phyloP scores from a whole-genome alignment of 331 rosid genomes.

The Pyracantha coccinea region DNA sequence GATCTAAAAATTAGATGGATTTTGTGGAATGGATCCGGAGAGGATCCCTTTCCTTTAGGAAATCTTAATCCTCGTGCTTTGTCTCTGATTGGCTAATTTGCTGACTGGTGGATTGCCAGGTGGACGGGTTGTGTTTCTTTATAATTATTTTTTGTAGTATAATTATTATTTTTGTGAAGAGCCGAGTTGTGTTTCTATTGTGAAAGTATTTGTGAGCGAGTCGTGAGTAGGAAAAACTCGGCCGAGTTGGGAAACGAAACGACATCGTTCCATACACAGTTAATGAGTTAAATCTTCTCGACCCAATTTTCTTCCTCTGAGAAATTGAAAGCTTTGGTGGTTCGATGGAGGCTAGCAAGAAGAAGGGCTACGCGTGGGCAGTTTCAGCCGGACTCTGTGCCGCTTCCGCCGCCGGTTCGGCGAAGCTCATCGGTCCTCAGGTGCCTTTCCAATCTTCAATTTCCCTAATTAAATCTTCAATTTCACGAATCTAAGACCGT shows the following conservation, averaged over 20 bases:
- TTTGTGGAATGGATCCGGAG: rapidly evolving
- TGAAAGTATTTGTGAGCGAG: background rate
- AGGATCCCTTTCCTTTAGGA: no score
- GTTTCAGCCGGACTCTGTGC: constrained; percentile 73
- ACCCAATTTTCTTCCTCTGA: background rate
- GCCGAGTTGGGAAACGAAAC: background rate
- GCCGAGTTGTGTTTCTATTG: no score
- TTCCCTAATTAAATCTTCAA: background rate
- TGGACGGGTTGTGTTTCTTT: no score
- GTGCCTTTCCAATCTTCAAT: constrained; percentile 9
- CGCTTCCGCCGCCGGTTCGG: constrained; percentile 78
- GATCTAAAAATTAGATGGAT: rapidly evolving
- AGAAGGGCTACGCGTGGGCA: constrained; percentile 70
- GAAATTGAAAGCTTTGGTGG: background rate
- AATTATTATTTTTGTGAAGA: no score
- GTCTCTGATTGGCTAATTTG: no score
- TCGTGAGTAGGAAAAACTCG: background rate
- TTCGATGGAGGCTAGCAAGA: constrained; percentile 29
- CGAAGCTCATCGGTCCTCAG: constrained; percentile 53
- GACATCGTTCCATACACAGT: background rate
- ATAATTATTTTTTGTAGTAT: no score
- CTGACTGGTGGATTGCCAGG: no score
- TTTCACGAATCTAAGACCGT: background rate
- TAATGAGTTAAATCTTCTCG: background rate
- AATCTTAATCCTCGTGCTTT: no score